A percentile compares a stretch with the other conserved stretches of the same genome.
Evolutionary conservation across 352 stramenopile species (phyloP).

Genomic region (Phytopythium ostracodes): DNA sequence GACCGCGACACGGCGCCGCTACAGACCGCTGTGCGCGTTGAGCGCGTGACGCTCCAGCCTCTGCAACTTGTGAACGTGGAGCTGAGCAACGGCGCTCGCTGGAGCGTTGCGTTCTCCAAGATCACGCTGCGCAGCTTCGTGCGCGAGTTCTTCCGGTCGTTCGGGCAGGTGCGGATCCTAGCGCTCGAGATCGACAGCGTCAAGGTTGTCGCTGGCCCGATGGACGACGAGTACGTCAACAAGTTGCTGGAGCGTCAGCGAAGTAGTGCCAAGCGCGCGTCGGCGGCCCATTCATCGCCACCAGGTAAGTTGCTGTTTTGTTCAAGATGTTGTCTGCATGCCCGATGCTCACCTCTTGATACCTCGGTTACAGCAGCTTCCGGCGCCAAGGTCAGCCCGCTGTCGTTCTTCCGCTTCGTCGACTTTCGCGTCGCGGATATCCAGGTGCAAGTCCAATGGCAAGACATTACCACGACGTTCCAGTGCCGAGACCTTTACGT

Average conservation of each 20-base stretch:
- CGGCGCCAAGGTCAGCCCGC: slow-evolving; percentile 25
- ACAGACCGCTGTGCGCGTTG: slow-evolving; percentile 30
- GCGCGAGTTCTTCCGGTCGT: slow-evolving; percentile 67
- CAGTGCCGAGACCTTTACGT: slow-evolving; percentile 37
- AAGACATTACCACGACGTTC: slow-evolving; percentile 31
- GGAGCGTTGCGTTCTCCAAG: slow-evolving; percentile 39
- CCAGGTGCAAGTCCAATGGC: slow-evolving; percentile 25
- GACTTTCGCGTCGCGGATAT: slow-evolving; percentile 42
- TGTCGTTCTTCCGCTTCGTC: slow-evolving; percentile 65
- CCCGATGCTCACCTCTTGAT: background rate
- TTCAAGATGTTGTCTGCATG: too few relatives aligned
- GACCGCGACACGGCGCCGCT: slow-evolving; percentile 10
- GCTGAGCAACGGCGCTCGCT: slow-evolving; percentile 24
- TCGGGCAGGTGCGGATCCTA: slow-evolving; percentile 68
- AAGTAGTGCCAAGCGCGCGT: background rate
- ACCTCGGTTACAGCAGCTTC: slow-evolving; percentile 11
- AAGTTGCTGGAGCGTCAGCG: slow-evolving; percentile 17
- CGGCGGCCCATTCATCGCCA: background rate
- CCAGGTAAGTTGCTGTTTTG: background rate
- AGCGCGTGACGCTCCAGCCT: slow-evolving; percentile 39
- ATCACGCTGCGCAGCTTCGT: slow-evolving; percentile 48
- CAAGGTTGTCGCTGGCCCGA: slow-evolving; percentile 21
- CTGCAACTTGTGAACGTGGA: slow-evolving; percentile 46
- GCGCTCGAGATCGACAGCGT: slow-evolving; percentile 52
- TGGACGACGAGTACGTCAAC: slow-evolving; percentile 35